Evolutionary conservation across 2,329 filamentous ascomycete species (phyloP).

Genomic region (Fusarium sp.): DNA sequence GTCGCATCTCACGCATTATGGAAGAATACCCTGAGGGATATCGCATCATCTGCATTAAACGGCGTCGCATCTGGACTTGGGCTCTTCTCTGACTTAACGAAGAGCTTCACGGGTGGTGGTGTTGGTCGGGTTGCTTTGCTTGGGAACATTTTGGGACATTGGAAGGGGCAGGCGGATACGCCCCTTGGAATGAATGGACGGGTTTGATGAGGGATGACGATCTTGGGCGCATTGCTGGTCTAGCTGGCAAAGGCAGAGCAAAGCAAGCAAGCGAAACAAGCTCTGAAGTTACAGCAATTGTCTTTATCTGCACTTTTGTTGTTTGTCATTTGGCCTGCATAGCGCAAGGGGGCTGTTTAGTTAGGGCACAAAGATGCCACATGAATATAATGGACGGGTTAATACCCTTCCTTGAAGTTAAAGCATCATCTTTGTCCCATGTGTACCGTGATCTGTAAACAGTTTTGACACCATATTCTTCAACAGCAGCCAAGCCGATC

Average conservation of each 20-base stretch:
- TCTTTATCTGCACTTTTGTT: slow-evolving; percentile 23
- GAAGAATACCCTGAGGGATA: slow-evolving; percentile 37
- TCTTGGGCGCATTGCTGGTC: slow-evolving; percentile 11
- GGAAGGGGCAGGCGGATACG: slow-evolving; percentile 19
- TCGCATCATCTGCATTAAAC: slow-evolving; percentile 44
- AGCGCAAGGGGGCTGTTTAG: slow-evolving; percentile 14
- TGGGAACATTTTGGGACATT: slow-evolving; percentile 27
- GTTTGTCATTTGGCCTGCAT: slow-evolving; percentile 7
- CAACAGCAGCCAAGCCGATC: not conserved
- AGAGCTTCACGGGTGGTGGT: slow-evolving; percentile 32
- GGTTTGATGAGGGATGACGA: slow-evolving; percentile 26
- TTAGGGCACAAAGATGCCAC: slow-evolving; percentile 17
- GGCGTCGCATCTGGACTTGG: slow-evolving; percentile 43
- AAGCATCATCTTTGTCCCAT: not conserved
- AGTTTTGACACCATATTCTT: not conserved
- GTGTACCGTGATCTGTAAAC: not conserved
- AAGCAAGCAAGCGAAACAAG: slow-evolving; percentile 15
- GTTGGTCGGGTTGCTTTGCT: slow-evolving; percentile 40
- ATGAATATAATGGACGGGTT: slow-evolving; percentile 16
- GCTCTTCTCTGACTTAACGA: slow-evolving; percentile 25
- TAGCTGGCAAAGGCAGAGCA: slow-evolving; percentile 10
- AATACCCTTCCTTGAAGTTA: slow-evolving; percentile 2
- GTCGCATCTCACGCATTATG: slow-evolving; percentile 36
- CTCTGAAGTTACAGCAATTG: slow-evolving; percentile 28
- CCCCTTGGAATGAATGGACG: slow-evolving; percentile 31